Evolutionary conservation across 2,329 filamentous ascomycete genomes (phyloP), one percentile per base, ranked within the genome.

Genomic region (Colletotrichum higginsianum): DNA sequence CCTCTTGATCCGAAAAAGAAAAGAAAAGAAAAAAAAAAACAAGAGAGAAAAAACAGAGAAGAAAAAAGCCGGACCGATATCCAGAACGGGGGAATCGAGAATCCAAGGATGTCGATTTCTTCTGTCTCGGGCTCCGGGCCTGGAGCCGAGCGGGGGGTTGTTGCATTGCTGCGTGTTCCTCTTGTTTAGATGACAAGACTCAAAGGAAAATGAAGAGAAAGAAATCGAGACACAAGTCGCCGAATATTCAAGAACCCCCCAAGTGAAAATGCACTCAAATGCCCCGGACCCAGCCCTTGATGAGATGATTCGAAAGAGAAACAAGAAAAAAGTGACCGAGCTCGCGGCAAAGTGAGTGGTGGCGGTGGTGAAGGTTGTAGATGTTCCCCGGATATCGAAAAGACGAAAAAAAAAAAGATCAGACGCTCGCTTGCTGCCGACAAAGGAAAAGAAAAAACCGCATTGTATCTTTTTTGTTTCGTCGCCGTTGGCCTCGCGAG

Each of bases 101-200:
- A 84, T 82, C 79, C 66, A 79, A 79, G 78, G 50, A 44, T 63
- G 68, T 80, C 75, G 75, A 78, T 78, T 78, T 80, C 82, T 83
- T 80, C 81, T 81, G 84, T 85, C 84, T 86, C 84, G 84, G 82
- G 68, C 68, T 67, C 64, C 52, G 58, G 68, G 68, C 79, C 82
- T 82, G 65, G 75, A 77, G 82, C 84, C 85, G 84, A 85, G 82
- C 81, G 78, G 58, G 70, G 77, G 80, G 71, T 75, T 82, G 81
- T 83, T 88, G 88, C 88, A 90, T 90, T 89, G 88, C 88, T 90
- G 88, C 88, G 84, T 87, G 79, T 86, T 88, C 84, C 84, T 89
- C 86, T 89, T 88, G 82, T 85, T 84, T 86, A 80, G 78, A 79
- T 77, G 72, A 68, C 71, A 74, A 76, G 78, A 77, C 75, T 75